phyloP scores from a whole-genome alignment of 2,329 filamentous ascomycete species.

The Botrytis pseudocinerea region DNA sequence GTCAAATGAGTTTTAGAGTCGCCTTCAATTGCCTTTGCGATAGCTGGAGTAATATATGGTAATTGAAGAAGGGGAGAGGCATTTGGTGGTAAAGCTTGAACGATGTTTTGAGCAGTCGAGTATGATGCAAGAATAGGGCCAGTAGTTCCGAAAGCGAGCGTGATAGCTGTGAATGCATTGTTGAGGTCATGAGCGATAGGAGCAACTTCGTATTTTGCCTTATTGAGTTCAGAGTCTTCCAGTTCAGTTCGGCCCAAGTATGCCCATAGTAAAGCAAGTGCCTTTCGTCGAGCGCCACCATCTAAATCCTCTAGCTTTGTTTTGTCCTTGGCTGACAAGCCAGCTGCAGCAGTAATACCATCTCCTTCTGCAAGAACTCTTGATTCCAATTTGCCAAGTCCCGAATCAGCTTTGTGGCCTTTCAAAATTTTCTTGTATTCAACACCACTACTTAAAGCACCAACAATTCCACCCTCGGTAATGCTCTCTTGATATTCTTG shows the following conservation, averaged over 20 bases:
- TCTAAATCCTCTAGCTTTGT: slow-evolving; percentile 78
- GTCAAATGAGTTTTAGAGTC: slow-evolving; percentile 73
- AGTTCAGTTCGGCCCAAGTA: slow-evolving; percentile 89
- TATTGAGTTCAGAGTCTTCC: slow-evolving; percentile 72
- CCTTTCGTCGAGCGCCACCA: slow-evolving; percentile 77
- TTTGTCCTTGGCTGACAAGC: slow-evolving; percentile 72
- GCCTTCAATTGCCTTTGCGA: slow-evolving; percentile 69
- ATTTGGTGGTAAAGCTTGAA: slow-evolving; percentile 83
- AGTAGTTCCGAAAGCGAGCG: slow-evolving; percentile 83
- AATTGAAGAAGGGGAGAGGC: slow-evolving; percentile 89
- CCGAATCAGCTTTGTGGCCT: slow-evolving; percentile 76
- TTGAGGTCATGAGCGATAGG: slow-evolving; percentile 83
- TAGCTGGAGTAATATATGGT: slow-evolving; percentile 74
- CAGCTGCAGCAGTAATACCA: slow-evolving; percentile 52
- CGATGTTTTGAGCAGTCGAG: slow-evolving; percentile 78
- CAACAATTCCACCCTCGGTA: slow-evolving; percentile 75
- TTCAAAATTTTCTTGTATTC: slow-evolving; percentile 79
- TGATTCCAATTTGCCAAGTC: slow-evolving; percentile 80
- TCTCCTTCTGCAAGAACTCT: slow-evolving; percentile 67
- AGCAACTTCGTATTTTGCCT: slow-evolving; percentile 85
- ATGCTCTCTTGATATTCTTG: slow-evolving; percentile 86
- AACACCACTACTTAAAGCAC: slow-evolving; percentile 78
- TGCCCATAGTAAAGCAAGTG: slow-evolving; percentile 88
- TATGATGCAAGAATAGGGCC: slow-evolving; percentile 80
- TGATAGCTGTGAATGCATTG: slow-evolving; percentile 82